phyloP scores from a whole-genome alignment of 2,329 filamentous ascomycete genomes.

The Chaetoscypha palmicola region DNA sequence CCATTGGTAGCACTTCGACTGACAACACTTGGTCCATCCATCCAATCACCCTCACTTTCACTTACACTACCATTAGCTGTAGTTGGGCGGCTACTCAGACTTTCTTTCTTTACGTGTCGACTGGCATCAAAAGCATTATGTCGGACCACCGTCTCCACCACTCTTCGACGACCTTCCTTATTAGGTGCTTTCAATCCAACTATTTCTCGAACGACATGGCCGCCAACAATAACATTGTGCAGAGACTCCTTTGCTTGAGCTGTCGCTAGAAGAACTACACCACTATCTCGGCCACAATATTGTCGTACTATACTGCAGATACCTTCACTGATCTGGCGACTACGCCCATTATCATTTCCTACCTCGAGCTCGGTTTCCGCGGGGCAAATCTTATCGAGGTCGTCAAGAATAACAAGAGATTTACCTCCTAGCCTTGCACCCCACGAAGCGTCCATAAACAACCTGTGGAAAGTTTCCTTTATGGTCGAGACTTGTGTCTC shows the following conservation, averaged over 20 bases:
- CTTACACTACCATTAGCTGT: conserved; percentile 45
- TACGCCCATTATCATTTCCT: conserved; percentile 86
- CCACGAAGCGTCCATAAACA: conserved; percentile 90
- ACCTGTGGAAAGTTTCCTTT: conserved; percentile 75
- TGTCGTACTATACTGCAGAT: conserved; percentile 77
- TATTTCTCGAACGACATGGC: conserved; percentile 89
- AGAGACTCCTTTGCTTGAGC: conserved; percentile 89
- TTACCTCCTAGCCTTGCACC: conserved; percentile 79
- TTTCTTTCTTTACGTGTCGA: conserved; percentile 33
- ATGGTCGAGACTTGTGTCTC: conserved; percentile 85
- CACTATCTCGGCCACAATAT: conserved; percentile 71
- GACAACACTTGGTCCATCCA: conserved; percentile 60
- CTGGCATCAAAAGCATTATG: conserved; percentile 41
- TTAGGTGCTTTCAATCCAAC: conserved; percentile 83
- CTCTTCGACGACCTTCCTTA: conserved; percentile 77
- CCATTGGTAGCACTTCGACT: conserved; percentile 38
- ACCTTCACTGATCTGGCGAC: conserved; percentile 84
- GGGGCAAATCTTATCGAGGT: conserved; percentile 87
- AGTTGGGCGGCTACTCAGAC: conserved; percentile 44
- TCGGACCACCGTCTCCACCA: conserved; percentile 72
- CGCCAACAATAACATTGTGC: conserved; percentile 83
- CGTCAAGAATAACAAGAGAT: conserved; percentile 81
- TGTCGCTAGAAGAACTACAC: conserved; percentile 81
- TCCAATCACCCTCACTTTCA: conserved; percentile 61
- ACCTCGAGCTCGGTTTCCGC: conserved; percentile 92